These are phyloP conservation scores for Metarhizium album DNA, from an alignment of 2,329 filamentous ascomycete genomes.

Conservation along the genomic window DNA sequence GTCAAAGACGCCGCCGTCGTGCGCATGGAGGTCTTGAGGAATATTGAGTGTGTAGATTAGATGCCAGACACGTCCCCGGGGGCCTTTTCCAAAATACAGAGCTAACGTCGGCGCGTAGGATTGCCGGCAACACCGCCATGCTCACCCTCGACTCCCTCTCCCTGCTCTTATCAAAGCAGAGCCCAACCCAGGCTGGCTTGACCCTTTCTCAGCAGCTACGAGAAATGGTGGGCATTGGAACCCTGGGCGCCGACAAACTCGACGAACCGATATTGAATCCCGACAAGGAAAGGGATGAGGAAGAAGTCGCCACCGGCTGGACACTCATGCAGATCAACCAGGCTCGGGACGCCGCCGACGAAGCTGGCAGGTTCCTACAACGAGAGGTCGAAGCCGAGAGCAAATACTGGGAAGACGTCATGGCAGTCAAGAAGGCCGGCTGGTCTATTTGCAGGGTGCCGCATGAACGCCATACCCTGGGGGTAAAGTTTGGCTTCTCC, in stretches of 20 bases:
- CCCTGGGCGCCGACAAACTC: conserved; percentile 57
- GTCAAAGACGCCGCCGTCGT: conserved; percentile 37
- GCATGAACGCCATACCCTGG: conserved; percentile 60
- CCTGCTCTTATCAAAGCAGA: conserved; percentile 70
- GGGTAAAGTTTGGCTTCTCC: conserved; percentile 80
- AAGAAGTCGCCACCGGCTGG: conserved; percentile 55
- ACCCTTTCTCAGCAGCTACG: conserved; percentile 64
- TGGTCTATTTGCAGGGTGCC: conserved; percentile 80
- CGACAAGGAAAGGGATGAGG: conserved; percentile 44
- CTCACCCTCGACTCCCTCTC: conserved; percentile 75
- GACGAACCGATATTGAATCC: conserved; percentile 49
- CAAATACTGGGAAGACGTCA: conserved; percentile 79
- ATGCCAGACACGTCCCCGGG: not conserved
- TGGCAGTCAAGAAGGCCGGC: conserved; percentile 69
- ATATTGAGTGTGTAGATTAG: conserved; percentile 40
- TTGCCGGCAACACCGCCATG: conserved; percentile 45
- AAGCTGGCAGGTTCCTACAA: conserved; percentile 61
- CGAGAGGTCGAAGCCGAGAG: conserved; percentile 71
- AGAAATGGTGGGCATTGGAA: conserved; percentile 61
- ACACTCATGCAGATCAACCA: conserved; percentile 66
- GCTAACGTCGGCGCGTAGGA: conserved; percentile 12
- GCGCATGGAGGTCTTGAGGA: conserved; percentile 45
- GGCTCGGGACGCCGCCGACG: conserved; percentile 62
- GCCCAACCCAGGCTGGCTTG: conserved; percentile 55
- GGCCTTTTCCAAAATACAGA: not conserved